Base-by-base conservation (phyloP, 2,329 filamentous ascomycete species). In the Thelonectria blattea region DNA sequence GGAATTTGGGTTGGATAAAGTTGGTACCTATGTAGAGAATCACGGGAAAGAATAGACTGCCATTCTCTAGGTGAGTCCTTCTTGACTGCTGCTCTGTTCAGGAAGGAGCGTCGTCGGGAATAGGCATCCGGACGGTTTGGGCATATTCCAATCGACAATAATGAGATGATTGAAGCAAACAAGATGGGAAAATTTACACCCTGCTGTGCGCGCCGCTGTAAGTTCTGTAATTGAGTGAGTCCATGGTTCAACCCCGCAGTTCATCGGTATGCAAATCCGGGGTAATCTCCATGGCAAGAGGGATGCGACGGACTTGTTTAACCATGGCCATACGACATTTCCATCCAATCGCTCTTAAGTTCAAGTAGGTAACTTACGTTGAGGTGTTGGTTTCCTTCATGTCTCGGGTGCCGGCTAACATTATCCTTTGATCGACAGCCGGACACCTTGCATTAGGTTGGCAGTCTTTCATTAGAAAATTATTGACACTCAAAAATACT, bases 221-320 rank as follows among this genome's bases (percentile, higher is more conserved):
- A n/a, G n/a, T n/a, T n/a, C 22, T 24, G 22, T 24, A 24, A n/a
- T n/a, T n/a, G n/a, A n/a, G n/a, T 7, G 7, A 24, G 22, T 24
- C 22, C 22, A 24, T 24, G 22, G 22, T 24, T 3, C 22, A 24
- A 24, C 34, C 34, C 34, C 34, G 34, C 34, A 10, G 11, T 7
- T 7, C 10, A 37, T 37, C 34, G 34, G 34, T 12, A 14, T 37
- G 34, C 4, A 6, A 37, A 37, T 37, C 34, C 10, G 12, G 34
- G 34, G 34, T 37, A 15, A 3, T 15, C 15, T 2, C 1, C 27
- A 58, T 18, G 42, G 32, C 14, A 43, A 58, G 10, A 48, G 24
- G 20, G 14, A n/a, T 30, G 22, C 22, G 15, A 18, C 56, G 56
- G 56, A 50, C 56, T 37, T 59, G 15, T 49, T 54, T 59, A 53